phyloP scores from a whole-genome alignment of 352 stramenopile genomes.

The Porosira glacialis region DNA sequence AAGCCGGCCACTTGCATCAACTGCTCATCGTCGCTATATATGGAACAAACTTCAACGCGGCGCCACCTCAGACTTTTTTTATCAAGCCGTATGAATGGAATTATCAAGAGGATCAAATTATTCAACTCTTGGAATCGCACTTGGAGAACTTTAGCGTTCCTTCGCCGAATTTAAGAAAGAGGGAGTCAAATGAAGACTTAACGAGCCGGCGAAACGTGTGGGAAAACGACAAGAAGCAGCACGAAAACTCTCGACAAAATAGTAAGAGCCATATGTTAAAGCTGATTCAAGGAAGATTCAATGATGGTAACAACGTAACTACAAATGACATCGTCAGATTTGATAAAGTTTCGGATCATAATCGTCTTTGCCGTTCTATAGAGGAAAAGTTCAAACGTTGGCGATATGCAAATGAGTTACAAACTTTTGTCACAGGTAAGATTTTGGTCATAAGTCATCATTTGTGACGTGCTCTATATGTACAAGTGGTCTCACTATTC shows the following conservation, averaged over 20 bases:
- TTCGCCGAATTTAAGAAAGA: background rate
- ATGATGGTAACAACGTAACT: background rate
- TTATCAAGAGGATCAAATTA: too few species aligned
- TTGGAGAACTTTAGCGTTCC: background rate
- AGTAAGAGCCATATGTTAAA: background rate
- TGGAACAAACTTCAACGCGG: slow-evolving; percentile 4
- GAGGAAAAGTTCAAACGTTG: background rate
- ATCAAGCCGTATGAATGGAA: too few species aligned
- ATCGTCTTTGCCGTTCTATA: background rate
- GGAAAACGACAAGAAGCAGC: background rate
- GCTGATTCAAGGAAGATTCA: background rate
- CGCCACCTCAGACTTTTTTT: too few species aligned
- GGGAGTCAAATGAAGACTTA: background rate
- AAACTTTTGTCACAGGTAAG: too few species aligned
- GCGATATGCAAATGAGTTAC: background rate
- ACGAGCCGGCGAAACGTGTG: background rate
- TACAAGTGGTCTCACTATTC: too few species aligned
- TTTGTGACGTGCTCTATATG: too few species aligned
- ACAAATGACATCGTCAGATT: background rate
- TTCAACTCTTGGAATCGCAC: too few species aligned
- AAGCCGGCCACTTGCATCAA: slow-evolving; percentile 3
- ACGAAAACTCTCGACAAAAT: background rate
- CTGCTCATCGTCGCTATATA: slow-evolving; percentile 5
- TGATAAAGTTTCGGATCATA: background rate
- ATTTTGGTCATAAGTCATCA: too few species aligned